phyloP scores from a whole-genome alignment of 2,329 filamentous ascomycete species.

The Aspergillus hortae region DNA sequence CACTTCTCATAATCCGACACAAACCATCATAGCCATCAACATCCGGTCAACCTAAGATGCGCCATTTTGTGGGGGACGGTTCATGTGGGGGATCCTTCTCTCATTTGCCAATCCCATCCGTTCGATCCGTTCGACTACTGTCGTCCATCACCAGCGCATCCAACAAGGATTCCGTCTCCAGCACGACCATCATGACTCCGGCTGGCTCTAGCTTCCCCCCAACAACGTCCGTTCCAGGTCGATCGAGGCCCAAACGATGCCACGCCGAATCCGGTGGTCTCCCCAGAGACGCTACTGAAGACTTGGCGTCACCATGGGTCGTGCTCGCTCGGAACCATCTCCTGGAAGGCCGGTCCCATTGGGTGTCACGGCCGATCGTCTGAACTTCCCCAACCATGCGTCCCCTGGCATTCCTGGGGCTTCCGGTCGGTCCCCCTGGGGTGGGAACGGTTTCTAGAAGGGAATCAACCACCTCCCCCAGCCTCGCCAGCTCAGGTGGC shows the following conservation, averaged over 20 bases:
- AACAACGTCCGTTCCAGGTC: too few relatives aligned
- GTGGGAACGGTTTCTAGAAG: slow-evolving; percentile 7
- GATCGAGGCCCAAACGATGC: not conserved
- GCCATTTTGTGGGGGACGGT: slow-evolving; percentile 18
- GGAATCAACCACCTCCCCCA: not conserved
- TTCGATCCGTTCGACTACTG: slow-evolving; percentile 1
- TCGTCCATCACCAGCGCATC: not conserved
- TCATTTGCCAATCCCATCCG: slow-evolving; percentile 12
- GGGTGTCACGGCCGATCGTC: slow-evolving; percentile 6
- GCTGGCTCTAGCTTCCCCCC: too few relatives aligned
- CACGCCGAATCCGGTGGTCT: not conserved
- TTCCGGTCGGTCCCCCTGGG: slow-evolving; percentile 1
- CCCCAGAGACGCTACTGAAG: slow-evolving; percentile 6
- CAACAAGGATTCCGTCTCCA: not conserved
- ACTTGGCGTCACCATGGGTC: slow-evolving; percentile 9
- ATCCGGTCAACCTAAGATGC: slow-evolving; percentile 3
- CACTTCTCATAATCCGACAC: not conserved
- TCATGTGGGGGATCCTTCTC: slow-evolving; percentile 21
- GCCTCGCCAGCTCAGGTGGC: not conserved
- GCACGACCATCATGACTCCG: not conserved
- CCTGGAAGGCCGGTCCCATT: slow-evolving; percentile 6
- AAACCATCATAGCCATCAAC: not conserved
- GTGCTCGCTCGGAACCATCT: not conserved
- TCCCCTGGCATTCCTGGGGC: slow-evolving; percentile 7
- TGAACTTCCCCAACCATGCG: slow-evolving; percentile 9